phyloP scores from a whole-genome alignment of 1,284 basidiomycete genomes.

The Apiotrichum brassicae region DNA sequence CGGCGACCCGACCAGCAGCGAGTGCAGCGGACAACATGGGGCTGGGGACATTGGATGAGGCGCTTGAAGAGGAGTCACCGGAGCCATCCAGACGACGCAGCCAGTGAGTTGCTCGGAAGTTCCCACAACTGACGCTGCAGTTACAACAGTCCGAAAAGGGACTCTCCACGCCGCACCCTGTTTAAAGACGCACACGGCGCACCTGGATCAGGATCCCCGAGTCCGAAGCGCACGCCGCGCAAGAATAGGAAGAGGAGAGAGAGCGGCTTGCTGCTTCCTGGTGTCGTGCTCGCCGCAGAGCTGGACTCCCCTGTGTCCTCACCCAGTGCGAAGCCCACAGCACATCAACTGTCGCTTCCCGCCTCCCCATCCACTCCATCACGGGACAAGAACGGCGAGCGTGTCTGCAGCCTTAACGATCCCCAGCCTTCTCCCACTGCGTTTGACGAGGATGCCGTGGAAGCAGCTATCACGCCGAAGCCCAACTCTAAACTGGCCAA shows the following conservation, averaged over 20 bases:
- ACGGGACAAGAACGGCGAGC: neutral
- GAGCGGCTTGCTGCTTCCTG: conserved; percentile 7
- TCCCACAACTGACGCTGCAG: neutral
- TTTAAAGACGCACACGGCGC: neutral
- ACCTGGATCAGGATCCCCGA: neutral
- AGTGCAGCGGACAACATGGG: neutral
- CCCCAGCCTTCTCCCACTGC: too few species aligned
- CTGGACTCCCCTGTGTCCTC: neutral
- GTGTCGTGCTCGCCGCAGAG: neutral
- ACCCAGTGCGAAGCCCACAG: neutral
- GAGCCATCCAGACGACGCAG: neutral
- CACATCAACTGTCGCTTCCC: neutral
- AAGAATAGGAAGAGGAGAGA: conserved; percentile 3
- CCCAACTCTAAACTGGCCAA: neutral
- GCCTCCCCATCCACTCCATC: neutral
- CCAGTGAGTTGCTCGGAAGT: conserved; percentile 5
- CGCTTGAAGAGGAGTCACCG: conserved; percentile 1
- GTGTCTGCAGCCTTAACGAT: too few species aligned
- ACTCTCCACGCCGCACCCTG: neutral
- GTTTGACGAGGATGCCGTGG: neutral
- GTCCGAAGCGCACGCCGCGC: neutral
- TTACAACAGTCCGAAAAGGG: neutral
- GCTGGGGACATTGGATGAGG: conserved; percentile 1
- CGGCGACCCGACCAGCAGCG: conserved; percentile 14
- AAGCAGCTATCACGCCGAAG: conserved; percentile 4